These are phyloP conservation scores for Exophiala mesophila DNA, from an alignment of 2,329 filamentous ascomycete genomes.

Conservation along the genomic window DNA sequence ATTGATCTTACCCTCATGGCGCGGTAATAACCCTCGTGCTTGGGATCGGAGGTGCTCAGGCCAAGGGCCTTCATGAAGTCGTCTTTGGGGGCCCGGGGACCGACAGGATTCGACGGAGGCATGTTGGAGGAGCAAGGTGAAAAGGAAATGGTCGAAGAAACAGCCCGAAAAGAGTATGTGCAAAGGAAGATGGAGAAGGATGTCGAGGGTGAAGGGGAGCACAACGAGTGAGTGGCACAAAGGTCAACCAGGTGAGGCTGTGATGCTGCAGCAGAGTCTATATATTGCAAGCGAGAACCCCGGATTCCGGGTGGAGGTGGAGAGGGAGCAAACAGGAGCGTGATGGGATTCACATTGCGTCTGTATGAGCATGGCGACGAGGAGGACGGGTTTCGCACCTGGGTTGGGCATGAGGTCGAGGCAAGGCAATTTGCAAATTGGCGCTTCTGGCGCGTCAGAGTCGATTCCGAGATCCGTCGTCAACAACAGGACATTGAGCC, in stretches of 20 bases:
- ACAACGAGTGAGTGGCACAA: constrained; percentile 25
- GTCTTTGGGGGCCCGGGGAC: constrained; percentile 42
- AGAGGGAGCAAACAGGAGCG: constrained; percentile 8
- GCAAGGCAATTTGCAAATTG: constrained; percentile 21
- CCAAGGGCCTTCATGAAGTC: constrained; percentile 44
- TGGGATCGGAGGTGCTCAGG: constrained; percentile 37
- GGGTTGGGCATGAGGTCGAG: constrained; percentile 20
- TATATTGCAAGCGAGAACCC: constrained; percentile 14
- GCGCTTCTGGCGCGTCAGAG: constrained; percentile 14
- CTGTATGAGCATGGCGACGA: constrained; percentile 7
- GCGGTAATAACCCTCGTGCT: constrained; percentile 41
- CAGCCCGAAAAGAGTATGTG: constrained; percentile 22
- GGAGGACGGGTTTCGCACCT: constrained; percentile 12
- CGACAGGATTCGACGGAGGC: constrained; percentile 26
- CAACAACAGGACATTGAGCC: constrained; percentile 17
- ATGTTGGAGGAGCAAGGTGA: constrained; percentile 19
- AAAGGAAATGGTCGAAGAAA: constrained; percentile 15
- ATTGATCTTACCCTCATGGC: constrained; percentile 38
- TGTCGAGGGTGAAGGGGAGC: constrained; percentile 16
- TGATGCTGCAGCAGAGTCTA: constrained; percentile 17
- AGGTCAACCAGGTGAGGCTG: constrained; percentile 12
- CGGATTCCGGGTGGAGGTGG: constrained; percentile 1
- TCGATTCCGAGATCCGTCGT: constrained; percentile 15
- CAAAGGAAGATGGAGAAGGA: constrained; percentile 6
- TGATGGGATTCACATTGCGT: constrained; percentile 20